Evolutionary conservation across 2,329 filamentous ascomycete genomes (phyloP).

Genomic region (Cladosporium sp.): DNA sequence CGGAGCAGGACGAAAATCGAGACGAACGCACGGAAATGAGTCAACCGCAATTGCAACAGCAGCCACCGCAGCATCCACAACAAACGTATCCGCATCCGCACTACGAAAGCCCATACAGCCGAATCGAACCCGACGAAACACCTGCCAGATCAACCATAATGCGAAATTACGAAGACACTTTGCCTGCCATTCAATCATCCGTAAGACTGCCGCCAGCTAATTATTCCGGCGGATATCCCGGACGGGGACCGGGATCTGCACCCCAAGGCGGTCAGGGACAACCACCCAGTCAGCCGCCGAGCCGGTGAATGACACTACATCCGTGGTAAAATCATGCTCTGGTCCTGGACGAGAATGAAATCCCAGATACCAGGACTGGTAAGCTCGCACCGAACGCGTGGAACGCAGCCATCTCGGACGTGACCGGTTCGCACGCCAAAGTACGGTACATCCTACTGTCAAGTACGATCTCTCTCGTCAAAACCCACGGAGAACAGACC

Average conservation of each 20-base stretch:
- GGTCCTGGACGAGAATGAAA: too few relatives aligned
- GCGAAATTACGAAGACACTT: constrained; percentile 24
- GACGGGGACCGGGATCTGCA: not conserved
- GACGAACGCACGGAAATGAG: constrained; percentile 9
- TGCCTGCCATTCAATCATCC: not conserved
- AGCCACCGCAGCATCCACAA: not conserved
- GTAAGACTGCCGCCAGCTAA: not conserved
- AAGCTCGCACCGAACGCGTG: too few relatives aligned
- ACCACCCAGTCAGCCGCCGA: not conserved
- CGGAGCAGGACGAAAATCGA: constrained; percentile 7
- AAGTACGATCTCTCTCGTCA: too few relatives aligned
- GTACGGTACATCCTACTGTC: too few relatives aligned
- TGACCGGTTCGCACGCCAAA: too few relatives aligned
- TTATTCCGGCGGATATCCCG: not conserved
- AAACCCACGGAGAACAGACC: too few relatives aligned
- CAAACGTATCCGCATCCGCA: constrained; percentile 5
- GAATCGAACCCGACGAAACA: constrained; percentile 20
- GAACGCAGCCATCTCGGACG: too few relatives aligned
- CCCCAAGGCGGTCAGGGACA: not conserved
- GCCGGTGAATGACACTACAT: not conserved
- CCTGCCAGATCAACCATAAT: constrained; percentile 24
- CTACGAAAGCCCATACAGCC: constrained; percentile 27
- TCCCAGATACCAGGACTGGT: too few relatives aligned
- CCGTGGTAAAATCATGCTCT: too few relatives aligned
- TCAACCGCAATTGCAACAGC: constrained; percentile 7